Base-by-base conservation (phyloP, 2,329 filamentous ascomycete species). In the Fusarium penzigii region DNA sequence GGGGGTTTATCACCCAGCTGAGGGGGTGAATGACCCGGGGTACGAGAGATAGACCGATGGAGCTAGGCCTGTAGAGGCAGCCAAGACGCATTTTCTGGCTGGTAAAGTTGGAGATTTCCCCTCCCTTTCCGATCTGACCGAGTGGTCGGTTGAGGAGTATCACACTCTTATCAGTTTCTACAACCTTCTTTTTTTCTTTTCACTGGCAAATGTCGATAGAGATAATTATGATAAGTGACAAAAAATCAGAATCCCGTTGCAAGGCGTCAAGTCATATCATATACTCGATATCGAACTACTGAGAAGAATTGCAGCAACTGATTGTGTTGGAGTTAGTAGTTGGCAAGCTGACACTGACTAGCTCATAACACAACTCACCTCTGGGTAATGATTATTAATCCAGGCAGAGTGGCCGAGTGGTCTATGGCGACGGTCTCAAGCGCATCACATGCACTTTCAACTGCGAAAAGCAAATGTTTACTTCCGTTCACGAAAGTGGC, bases 1-100 rank as follows among this genome's bases (percentile, higher is more conserved):
- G 20, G 20, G 20, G 7, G 20, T 25, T 25, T 25, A 7, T 25
- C 20, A 25, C 20, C 5, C 20, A 25, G 20, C 20, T 25, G 20
- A 25, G 20, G 20, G 20, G 20, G 20, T 25, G 20, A 25, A 25
- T 25, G 20, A 25, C 20, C 20, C 7, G 20, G 20, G 20, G 20
- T 25, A 25, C 7, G 20, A 25, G 20, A 25, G 20, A 25, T 25
- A 25, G 20, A 7, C 20, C 20, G 29, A 16, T 44, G n/a, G 17
- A 46, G 50, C 70, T 72, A 72, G 49, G 29, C 69, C 54, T 2
- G 38, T 64, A 56, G 2, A 12, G 63, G 70, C 56, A 73, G 63
- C 63, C 66, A 64, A 68, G 68, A 51, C 57, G 55, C 67, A 70
- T 46, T 25, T 41, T 54, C 32, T 43, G 3, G 9, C 14, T 43